Evolutionary conservation across 345 rosid genomes (phyloP), one percentile per base, ranked within the genome.

Genomic region (Eucalyptus polybractea): DNA sequence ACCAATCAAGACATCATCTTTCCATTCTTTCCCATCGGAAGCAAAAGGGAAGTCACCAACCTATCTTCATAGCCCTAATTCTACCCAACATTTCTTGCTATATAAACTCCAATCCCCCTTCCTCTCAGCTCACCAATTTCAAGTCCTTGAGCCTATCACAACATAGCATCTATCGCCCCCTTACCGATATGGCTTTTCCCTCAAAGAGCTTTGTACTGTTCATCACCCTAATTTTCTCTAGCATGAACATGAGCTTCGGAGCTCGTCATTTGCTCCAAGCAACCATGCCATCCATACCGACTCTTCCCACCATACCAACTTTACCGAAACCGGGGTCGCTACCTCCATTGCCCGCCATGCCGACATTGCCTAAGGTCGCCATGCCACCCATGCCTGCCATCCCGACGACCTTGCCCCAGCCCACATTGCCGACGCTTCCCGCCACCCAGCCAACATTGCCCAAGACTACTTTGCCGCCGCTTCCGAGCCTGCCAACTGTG

Each of bases 211-310:
- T 87, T 27, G 42, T 86, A 24, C 42, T 90, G 10, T 49, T 86
- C 58, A 8, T 90, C 22, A 45, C 89, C 86, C 86, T 89, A 51
- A 47, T 88, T 86, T 50, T 90, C 72, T 86, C 89, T 45, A 62
- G 89, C 88, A 60, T 88, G 11, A 54, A 87, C n/a, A 69, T 88
- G 12, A 40, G 91, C 40, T 56, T 88, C 1, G 91, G 88, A 13
- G 93, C 91, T 24, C 88, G 93, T 50, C 89, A 89, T 50, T 90
- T 92, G 31, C 69, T 56, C 12, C 91, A 92, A 69, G 60, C 69
- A 22, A 37, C 60, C 69, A 60, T 13, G 27, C 88, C 88, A 31
- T 60, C 88, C 56, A 16, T 50, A 14, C 72, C 88, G 3, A 45
- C 47, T 22, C 27, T 58, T 24, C 65, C 65, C 29, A 58, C 65